A percentile compares a stretch with the other conserved stretches of the same genome.
Conservation (phyloP, 2,329 filamentous ascomycete genomes). For the Falciphora oryzae region DNA sequence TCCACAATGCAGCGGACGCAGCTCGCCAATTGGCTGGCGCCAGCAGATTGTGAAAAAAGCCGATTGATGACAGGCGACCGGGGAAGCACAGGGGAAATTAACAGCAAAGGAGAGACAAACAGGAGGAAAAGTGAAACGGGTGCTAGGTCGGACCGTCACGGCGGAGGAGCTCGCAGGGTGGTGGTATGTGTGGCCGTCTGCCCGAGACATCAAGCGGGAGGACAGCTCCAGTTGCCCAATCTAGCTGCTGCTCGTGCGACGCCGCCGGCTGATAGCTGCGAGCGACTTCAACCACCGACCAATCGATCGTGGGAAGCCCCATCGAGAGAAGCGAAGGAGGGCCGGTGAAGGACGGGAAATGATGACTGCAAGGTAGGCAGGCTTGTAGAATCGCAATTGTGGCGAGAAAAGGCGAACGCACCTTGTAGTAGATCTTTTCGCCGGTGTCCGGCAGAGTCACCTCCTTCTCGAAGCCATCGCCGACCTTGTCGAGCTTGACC, state of each 20-base stretch:
- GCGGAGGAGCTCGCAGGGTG: neutral
- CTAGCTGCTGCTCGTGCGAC: neutral
- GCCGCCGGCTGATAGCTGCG: too few species aligned
- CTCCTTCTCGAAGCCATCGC: constrained; percentile 69
- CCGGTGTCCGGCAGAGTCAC: constrained; percentile 62
- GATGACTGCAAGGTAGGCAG: neutral
- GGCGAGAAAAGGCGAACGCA: constrained; percentile 36
- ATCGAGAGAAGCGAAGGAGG: constrained; percentile 7
- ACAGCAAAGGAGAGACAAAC: neutral
- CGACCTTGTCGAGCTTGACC: constrained; percentile 72
- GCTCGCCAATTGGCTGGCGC: neutral
- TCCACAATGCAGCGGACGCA: neutral
- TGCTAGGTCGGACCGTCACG: neutral
- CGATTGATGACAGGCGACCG: neutral
- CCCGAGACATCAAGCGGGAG: neutral
- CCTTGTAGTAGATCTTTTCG: constrained; percentile 91
- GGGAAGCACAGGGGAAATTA: neutral
- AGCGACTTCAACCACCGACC: neutral
- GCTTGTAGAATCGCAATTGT: neutral
- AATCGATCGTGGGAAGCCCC: neutral
- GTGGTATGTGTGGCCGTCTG: too few species aligned
- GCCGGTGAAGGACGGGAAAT: neutral
- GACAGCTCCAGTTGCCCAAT: neutral
- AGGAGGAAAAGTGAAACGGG: neutral
- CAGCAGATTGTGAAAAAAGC: neutral